These are phyloP conservation scores for Colletotrichum ledebouriae DNA, from an alignment of 2,329 filamentous ascomycete species.

Conservation along the genomic window DNA sequence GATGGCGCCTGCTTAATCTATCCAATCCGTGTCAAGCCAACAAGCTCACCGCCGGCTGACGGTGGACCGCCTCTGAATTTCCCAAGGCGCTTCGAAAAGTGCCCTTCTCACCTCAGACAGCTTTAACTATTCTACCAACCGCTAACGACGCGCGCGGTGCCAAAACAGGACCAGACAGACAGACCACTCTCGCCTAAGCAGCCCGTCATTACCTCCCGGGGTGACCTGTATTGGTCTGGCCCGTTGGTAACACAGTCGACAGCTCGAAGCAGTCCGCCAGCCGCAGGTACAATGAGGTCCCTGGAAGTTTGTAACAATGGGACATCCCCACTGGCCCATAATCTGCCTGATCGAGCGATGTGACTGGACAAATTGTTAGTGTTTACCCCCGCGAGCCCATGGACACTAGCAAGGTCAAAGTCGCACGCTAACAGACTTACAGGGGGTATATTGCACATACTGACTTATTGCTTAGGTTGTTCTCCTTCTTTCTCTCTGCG, in stretches of 20 bases:
- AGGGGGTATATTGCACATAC: background rate
- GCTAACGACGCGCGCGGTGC: constrained; percentile 2
- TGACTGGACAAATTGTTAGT: no score
- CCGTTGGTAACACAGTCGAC: constrained; percentile 17
- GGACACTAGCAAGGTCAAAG: no score
- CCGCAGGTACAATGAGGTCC: background rate
- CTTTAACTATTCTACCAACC: constrained; percentile 16
- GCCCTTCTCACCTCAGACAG: constrained; percentile 3
- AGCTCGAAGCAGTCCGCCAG: constrained; percentile 9
- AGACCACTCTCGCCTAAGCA: background rate
- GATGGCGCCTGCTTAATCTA: background rate
- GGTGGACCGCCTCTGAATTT: background rate
- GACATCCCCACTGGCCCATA: no score
- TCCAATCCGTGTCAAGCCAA: constrained; percentile 5
- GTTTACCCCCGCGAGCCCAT: no score
- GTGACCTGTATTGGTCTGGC: constrained; percentile 5
- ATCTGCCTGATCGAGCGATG: no score
- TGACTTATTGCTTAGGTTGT: constrained; percentile 13
- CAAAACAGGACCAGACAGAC: constrained; percentile 10
- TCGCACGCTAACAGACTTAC: no score
- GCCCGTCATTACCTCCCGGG: constrained; percentile 6
- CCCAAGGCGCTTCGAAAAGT: background rate
- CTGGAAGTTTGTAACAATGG: no score
- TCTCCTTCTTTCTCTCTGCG: constrained; percentile 14
- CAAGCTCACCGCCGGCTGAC: background rate